These are phyloP conservation scores for Arxiozyma slooffiae DNA, from an alignment of 1,139 yeast genomes.

Conservation along the genomic window DNA sequence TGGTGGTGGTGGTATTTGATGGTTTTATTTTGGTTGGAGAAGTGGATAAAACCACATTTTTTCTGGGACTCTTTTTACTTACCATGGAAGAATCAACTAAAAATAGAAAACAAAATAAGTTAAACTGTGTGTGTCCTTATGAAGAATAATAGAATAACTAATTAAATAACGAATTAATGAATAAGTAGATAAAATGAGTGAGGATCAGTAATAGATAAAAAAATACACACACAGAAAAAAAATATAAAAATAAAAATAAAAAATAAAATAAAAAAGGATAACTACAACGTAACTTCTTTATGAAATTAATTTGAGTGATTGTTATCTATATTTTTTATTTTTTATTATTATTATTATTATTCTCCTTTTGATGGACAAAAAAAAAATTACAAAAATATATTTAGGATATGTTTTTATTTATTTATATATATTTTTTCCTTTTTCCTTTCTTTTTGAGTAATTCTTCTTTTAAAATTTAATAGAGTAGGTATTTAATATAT, in stretches of 20 bases:
- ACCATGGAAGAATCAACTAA: constrained; percentile 10
- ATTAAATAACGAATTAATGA: background rate
- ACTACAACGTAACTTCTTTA: background rate
- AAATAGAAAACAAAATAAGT: background rate
- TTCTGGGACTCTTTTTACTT: constrained; percentile 20
- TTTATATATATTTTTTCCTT: no score
- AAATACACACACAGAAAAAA: no score
- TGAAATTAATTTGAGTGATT: background rate
- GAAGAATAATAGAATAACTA: background rate
- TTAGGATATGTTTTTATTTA: background rate
- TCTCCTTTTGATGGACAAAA: background rate
- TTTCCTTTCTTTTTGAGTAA: no score
- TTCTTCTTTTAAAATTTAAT: no score
- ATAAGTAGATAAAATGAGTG: background rate
- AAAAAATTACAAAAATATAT: no score
- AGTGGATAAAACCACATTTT: constrained; percentile 6
- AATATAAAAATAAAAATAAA: no score
- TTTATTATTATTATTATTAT: no score
- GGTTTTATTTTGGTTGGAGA: background rate
- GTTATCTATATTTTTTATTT: no score
- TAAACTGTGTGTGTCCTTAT: background rate
- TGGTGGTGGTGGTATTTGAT: background rate
- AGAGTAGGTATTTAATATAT: no score
- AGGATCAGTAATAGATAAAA: background rate
- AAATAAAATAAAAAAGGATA: no score